Evolutionary conservation across 2,329 filamentous ascomycete species (phyloP).

Genomic region (Eutypella sp.): DNA sequence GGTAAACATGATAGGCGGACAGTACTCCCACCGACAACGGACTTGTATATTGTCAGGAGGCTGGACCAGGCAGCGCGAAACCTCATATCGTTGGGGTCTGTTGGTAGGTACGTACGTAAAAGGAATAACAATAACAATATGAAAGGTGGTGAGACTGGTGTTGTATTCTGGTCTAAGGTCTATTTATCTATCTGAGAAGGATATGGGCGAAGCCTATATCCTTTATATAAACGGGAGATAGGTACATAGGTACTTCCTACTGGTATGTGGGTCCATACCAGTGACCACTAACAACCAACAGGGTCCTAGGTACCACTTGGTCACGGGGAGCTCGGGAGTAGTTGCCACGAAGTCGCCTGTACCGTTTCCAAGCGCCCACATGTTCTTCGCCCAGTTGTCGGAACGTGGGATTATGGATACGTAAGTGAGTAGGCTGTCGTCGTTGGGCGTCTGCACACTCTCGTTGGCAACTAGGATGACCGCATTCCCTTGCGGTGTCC

Average conservation of each 20-base stretch:
- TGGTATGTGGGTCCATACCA: too few species aligned
- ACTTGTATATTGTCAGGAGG: slow-evolving; percentile 3
- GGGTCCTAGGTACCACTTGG: slow-evolving; percentile 18
- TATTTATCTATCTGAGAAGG: too few species aligned
- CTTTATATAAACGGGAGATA: too few species aligned
- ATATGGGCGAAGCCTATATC: too few species aligned
- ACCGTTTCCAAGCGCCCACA: slow-evolving; percentile 22
- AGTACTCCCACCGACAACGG: slow-evolving; percentile 20
- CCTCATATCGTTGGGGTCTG: slow-evolving; percentile 15
- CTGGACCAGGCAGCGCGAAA: slow-evolving; percentile 17
- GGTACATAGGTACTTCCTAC: too few species aligned
- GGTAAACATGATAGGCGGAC: slow-evolving; percentile 14
- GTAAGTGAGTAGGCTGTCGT: slow-evolving; percentile 18
- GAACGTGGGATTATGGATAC: slow-evolving; percentile 13
- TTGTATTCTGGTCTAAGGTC: too few species aligned
- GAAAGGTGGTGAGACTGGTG: too few species aligned
- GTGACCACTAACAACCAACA: too few species aligned
- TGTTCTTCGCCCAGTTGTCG: slow-evolving; percentile 22
- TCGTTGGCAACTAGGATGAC: slow-evolving; percentile 15
- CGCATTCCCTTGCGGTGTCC: slow-evolving; percentile 15
- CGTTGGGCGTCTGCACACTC: slow-evolving; percentile 4
- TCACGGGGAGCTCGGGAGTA: slow-evolving; percentile 3
- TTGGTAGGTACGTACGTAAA: too few species aligned
- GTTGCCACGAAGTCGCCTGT: slow-evolving; percentile 3
- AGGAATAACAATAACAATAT: too few species aligned